A percentile compares a stretch with the other conserved stretches of the same genome.
Conservation (phyloP, 1,284 basidiomycete genomes). For the Papiliotrema laurentii region DNA sequence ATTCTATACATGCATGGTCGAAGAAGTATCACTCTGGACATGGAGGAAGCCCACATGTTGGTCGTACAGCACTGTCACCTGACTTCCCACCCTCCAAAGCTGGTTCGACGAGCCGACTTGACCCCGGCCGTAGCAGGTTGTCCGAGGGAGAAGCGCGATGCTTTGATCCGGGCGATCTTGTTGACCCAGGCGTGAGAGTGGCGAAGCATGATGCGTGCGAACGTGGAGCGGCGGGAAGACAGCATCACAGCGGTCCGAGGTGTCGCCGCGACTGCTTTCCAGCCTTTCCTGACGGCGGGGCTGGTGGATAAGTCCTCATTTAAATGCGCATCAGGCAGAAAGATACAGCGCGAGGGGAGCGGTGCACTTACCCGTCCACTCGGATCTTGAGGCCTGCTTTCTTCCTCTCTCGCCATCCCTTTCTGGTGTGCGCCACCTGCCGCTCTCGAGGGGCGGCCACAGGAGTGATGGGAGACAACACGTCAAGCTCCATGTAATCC, state of each 20-base stretch:
- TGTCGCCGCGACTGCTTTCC: not conserved
- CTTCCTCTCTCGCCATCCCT: constrained; percentile 13
- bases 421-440: too few species aligned
- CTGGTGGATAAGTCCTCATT: not conserved
- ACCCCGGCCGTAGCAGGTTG: not conserved
- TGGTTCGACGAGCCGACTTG: not conserved
- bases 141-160: not conserved
- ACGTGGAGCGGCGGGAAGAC: not conserved
- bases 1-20: too few species aligned
- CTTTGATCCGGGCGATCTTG: not conserved
- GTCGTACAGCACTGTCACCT: too few species aligned
- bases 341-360: not conserved
- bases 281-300: not conserved
- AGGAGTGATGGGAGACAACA: too few species aligned
- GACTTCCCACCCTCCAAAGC: constrained; percentile 2
- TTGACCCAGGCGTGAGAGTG: too few species aligned
- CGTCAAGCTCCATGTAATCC: too few species aligned
- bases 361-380: constrained; percentile 7
- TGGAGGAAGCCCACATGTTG: too few species aligned
- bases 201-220: not conserved
- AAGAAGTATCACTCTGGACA: too few species aligned
- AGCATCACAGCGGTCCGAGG: not conserved
- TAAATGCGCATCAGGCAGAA: not conserved
- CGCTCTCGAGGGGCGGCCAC: too few species aligned
- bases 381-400: constrained; percentile 10